Base-by-base conservation (phyloP, 1,284 basidiomycete species). In the Cutaneotrichosporon sp. region DNA sequence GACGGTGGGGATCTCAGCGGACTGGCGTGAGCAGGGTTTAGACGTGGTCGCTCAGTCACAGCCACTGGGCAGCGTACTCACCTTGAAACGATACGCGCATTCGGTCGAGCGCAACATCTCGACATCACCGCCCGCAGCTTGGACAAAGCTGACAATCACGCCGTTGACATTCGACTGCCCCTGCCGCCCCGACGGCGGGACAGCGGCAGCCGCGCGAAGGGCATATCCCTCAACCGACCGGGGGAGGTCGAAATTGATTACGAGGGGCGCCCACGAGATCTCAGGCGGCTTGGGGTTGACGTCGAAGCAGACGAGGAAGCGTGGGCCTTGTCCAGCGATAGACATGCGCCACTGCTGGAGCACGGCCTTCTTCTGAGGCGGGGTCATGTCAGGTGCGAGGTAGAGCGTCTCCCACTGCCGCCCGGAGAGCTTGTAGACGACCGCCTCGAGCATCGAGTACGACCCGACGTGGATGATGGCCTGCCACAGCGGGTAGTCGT, bases 91-190 rank as follows among this genome's bases (percentile, higher is more conserved):
- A 80, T 92, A 93, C 76, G 90, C 91, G 80, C 91, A 94, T 79
- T 97, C 92, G 78, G 96, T 93, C 63, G 88, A 91, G 67, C 92
- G 83, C 61, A 97, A 79, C 92, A 96, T 96, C 78, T 97, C 92
- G 44, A 97, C 90, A 71, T 97, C 92, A 41, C 92, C 92, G 31
- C 92, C 92, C 2, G 90, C 91, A 39, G 92, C 92, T 54, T 93
- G 96, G 54, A 97, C 92, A 66, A 96, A 93, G 70, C 93, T 94
- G 67, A 96, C 82, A 57, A 96, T 82, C 37, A 96, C 89, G 8
- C 71, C 70, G 47, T 67, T 69, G 44, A 68, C 56, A 33, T 61
- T 53, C 42, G 84, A 41, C 79, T 88, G 53, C 84, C 54, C 39
- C 39, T 54, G 51, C n/a, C 53, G 43, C 11, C 34, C 33, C 11